Evolutionary conservation across 768 basidiomycete genomes (phyloP).

Genomic region (Gloeopeniophorella convolvens): DNA sequence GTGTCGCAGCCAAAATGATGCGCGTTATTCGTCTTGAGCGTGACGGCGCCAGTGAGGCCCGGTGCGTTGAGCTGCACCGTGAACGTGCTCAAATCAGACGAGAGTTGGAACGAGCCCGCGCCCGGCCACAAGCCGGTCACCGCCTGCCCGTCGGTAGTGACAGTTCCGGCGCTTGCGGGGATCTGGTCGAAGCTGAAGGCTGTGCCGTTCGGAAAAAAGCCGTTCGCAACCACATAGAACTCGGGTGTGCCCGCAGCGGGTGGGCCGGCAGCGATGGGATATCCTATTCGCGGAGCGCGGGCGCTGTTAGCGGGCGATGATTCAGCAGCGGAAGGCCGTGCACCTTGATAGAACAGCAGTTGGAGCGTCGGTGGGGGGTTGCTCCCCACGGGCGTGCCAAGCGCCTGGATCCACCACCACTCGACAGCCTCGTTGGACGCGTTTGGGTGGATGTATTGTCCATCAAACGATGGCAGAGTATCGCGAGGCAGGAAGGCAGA

Average conservation of each 20-base stretch:
- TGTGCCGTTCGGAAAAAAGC: slow-evolving; percentile 22
- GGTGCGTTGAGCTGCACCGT: slow-evolving; percentile 18
- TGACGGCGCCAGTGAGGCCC: slow-evolving; percentile 20
- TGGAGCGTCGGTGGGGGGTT: slow-evolving; percentile 20
- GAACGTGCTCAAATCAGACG: slow-evolving; percentile 19
- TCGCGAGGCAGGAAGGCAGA: too few relatives aligned
- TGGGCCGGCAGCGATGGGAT: not conserved
- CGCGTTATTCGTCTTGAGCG: slow-evolving; percentile 16
- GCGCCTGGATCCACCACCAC: slow-evolving; percentile 25
- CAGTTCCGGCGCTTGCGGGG: slow-evolving; percentile 16
- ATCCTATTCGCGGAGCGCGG: too few relatives aligned
- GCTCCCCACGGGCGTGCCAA: slow-evolving; percentile 8
- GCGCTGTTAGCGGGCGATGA: too few relatives aligned
- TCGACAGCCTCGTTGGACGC: slow-evolving; percentile 20
- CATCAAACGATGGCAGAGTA: slow-evolving; percentile 22
- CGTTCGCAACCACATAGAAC: slow-evolving; percentile 21
- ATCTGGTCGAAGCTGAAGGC: slow-evolving; percentile 17
- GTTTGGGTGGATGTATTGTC: slow-evolving; percentile 21
- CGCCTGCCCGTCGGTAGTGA: slow-evolving; percentile 14
- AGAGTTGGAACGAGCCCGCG: slow-evolving; percentile 19
- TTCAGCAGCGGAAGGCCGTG: not conserved
- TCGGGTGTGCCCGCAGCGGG: slow-evolving; percentile 3
- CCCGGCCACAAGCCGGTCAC: slow-evolving; percentile 21
- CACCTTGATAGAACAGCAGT: slow-evolving; percentile 23
- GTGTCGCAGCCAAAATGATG: slow-evolving; percentile 24